Evolutionary conservation across 306 rosid genomes (phyloP).

Genomic region (Prinsepia uniflora): DNA sequence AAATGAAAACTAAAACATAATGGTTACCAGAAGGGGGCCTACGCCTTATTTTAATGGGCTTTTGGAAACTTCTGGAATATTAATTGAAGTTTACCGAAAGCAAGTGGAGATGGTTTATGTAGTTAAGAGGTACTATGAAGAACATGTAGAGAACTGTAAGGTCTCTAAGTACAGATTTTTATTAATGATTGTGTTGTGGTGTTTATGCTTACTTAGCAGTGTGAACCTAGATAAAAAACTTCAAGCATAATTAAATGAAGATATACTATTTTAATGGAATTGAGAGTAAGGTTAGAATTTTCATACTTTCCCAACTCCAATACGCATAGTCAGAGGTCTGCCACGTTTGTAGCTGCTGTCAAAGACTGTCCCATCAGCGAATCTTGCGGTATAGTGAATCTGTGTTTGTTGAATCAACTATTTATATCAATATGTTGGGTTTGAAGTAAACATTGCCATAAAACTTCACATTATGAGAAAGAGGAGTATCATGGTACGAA

Average conservation of each 20-base stretch:
- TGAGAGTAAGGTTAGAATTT: neutral
- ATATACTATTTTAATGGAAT: too few species aligned
- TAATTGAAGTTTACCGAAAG: neutral
- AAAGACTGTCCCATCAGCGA: slow-evolving; percentile 73
- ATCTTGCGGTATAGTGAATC: slow-evolving; percentile 92
- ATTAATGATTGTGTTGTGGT: neutral
- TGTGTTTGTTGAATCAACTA: slow-evolving; percentile 15
- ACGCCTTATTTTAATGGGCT: too few species aligned
- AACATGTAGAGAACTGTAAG: slow-evolving; percentile 2
- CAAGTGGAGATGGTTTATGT: neutral
- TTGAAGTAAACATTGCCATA: neutral
- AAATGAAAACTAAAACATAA: too few species aligned
- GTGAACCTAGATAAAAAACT: neutral
- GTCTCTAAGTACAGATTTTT: neutral
- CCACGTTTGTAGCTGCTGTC: slow-evolving; percentile 91
- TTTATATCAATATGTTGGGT: neutral
- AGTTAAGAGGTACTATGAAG: neutral
- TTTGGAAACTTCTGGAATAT: too few species aligned
- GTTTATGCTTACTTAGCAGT: neutral
- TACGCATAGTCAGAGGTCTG: slow-evolving; percentile 90
- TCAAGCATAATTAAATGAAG: neutral
- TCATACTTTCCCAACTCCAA: slow-evolving; percentile 86
- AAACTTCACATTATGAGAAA: neutral
- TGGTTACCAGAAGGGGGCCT: too few species aligned
- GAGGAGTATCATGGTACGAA: neutral